phyloP scores from a whole-genome alignment of 768 basidiomycete species.

The Mycena vulgaris region DNA sequence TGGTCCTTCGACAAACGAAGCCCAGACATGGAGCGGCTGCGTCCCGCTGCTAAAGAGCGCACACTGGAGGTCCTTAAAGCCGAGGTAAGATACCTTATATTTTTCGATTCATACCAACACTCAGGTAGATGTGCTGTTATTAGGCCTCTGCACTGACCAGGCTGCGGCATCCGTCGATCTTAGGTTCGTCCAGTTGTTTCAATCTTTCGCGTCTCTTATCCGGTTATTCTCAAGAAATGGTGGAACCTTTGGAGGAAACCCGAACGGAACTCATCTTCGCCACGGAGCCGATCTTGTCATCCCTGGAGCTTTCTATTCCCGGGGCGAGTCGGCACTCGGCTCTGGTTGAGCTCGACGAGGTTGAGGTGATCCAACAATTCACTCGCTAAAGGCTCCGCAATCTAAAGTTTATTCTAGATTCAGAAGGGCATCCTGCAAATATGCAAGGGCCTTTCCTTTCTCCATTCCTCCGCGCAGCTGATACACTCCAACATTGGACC shows the following conservation, averaged over 20 bases:
- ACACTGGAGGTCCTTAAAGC: constrained; percentile 89
- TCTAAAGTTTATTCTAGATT: constrained; percentile 65
- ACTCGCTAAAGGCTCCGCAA: constrained; percentile 15
- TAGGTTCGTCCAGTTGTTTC: constrained; percentile 67
- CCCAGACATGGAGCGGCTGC: constrained; percentile 80
- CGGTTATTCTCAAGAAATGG: constrained; percentile 79
- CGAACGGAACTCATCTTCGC: constrained; percentile 92
- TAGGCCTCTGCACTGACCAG: constrained; percentile 89
- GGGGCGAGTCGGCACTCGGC: constrained; percentile 70
- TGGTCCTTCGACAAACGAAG: constrained; percentile 93
- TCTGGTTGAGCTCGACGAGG: constrained; percentile 92
- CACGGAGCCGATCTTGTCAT: constrained; percentile 90
- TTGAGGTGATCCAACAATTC: constrained; percentile 76
- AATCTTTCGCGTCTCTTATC: constrained; percentile 1
- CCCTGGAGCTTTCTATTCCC: constrained; percentile 83
- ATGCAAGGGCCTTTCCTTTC: constrained; percentile 90
- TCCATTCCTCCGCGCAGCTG: constrained; percentile 92
- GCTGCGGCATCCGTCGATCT: constrained; percentile 92
- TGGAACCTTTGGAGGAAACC: constrained; percentile 96
- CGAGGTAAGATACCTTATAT: constrained; percentile 71
- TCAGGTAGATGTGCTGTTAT: constrained; percentile 28
- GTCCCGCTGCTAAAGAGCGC: constrained; percentile 76
- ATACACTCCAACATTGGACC: constrained; percentile 94
- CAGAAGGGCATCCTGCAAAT: constrained; percentile 97
- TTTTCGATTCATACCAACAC: constrained; percentile 26